Evolutionary conservation across 2,329 filamentous ascomycete genomes (phyloP).

Genomic region (Pseudodiploospora longispora): DNA sequence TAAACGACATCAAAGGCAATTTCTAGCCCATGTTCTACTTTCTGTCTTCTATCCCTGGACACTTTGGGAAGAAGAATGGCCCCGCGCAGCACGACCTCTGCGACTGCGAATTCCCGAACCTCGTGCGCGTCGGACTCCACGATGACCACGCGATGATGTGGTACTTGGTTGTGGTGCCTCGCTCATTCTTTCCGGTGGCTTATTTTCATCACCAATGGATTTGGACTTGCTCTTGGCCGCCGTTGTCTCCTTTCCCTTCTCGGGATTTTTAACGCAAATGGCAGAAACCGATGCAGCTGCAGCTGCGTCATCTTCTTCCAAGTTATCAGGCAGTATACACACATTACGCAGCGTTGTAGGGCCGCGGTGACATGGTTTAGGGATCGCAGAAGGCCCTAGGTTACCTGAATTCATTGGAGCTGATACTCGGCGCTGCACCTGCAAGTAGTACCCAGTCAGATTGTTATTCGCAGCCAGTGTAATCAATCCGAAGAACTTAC

Average conservation of each 20-base stretch:
- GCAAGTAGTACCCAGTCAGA: neutral
- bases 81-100: conserved; percentile 14
- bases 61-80: neutral
- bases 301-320: too few species aligned
- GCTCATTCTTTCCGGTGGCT: conserved; percentile 5
- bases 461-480: neutral
- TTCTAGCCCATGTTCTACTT: too few species aligned
- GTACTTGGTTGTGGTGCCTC: neutral
- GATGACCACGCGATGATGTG: conserved; percentile 8
- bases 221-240: neutral
- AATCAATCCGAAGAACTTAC: conserved; percentile 6
- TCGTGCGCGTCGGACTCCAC: conserved; percentile 19
- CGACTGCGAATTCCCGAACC: conserved; percentile 18
- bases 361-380: conserved; percentile 13
- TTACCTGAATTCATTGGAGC: conserved; percentile 14
- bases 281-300: too few species aligned
- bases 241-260: too few species aligned
- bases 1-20: too few species aligned
- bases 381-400: conserved; percentile 16
- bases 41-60: too few species aligned
- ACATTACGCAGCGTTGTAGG: neutral
- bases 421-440: conserved; percentile 19
- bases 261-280: too few species aligned
- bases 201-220: conserved; percentile 7
- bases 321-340: too few species aligned